Evolutionary conservation across 805 yeast species (phyloP).

Genomic region (Helenozyma baotianmanensis): DNA sequence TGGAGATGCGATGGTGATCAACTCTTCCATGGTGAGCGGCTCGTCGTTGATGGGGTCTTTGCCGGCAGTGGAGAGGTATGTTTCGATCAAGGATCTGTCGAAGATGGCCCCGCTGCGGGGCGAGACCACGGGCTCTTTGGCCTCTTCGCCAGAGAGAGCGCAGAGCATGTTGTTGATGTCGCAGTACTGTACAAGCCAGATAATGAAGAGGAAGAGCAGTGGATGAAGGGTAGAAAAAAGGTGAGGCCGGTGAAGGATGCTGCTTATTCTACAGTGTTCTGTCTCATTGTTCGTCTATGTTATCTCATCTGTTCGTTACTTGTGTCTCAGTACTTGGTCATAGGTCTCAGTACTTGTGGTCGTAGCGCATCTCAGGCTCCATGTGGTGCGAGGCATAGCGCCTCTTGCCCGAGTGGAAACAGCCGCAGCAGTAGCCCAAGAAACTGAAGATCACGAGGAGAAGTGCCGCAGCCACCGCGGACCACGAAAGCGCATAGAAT

Average conservation of each 20-base stretch:
- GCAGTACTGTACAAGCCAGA: too few relatives aligned
- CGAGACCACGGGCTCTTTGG: constrained; percentile 72
- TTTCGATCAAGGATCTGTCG: constrained; percentile 56
- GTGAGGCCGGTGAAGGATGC: too few relatives aligned
- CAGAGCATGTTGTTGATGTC: constrained; percentile 15
- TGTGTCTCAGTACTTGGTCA: too few relatives aligned
- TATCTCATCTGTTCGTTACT: too few relatives aligned
- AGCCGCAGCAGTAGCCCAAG: constrained; percentile 40
- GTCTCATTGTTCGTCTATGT: too few relatives aligned
- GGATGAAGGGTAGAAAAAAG: too few relatives aligned
- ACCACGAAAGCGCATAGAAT: constrained; percentile 64
- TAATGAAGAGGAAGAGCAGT: too few relatives aligned
- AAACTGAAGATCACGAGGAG: constrained; percentile 27
- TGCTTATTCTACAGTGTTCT: too few relatives aligned
- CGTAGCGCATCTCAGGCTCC: constrained; percentile 23
- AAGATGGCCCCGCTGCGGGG: constrained; percentile 66
- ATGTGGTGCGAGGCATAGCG: background rate
- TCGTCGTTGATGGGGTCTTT: constrained; percentile 75
- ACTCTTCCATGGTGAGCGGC: constrained; percentile 52
- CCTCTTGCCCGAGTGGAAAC: constrained; percentile 25
- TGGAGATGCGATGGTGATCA: constrained; percentile 36
- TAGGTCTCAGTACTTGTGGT: constrained; percentile 12
- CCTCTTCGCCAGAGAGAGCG: constrained; percentile 62
- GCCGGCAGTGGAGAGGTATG: constrained; percentile 60
- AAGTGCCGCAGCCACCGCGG: constrained; percentile 46